Conservation (phyloP, 106 monocot genomes). For the Amphibolis antarctica region DNA sequence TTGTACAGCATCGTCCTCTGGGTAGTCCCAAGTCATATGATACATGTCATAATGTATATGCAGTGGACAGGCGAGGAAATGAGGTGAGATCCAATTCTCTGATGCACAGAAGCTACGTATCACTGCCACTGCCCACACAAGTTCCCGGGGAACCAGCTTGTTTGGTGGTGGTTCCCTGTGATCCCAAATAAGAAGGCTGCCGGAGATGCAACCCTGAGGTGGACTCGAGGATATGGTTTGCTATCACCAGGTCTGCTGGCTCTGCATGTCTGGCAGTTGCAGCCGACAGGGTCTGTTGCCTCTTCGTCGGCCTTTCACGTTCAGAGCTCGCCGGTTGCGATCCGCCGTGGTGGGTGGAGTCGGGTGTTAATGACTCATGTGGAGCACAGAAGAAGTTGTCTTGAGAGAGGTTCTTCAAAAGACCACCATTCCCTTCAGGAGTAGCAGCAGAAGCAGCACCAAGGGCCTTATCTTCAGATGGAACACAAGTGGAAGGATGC, state of each 20-base stretch:
- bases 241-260: constrained; percentile 31
- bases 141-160: too few species aligned
- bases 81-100: too few species aligned
- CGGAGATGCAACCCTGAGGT: constrained; percentile 45
- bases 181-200: too few species aligned
- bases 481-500: not conserved
- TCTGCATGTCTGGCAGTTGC: not conserved
- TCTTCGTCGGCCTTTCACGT: constrained; percentile 31
- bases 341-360: constrained; percentile 31
- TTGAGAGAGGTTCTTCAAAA: constrained; percentile 11
- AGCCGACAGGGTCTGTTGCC: constrained; percentile 6
- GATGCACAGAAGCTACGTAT: too few species aligned
- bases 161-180: too few species aligned
- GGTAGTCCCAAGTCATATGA: too few species aligned
- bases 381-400: not conserved
- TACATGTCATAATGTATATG: too few species aligned
- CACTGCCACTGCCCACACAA: too few species aligned
- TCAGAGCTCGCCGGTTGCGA: constrained; percentile 25
- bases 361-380: constrained; percentile 41
- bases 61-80: too few species aligned
- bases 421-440: constrained; percentile 1
- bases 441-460: constrained; percentile 14
- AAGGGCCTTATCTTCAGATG: constrained; percentile 38
- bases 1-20: too few species aligned
- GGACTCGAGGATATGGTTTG: constrained; percentile 63